Evolutionary conservation across 805 yeast genomes (phyloP).

Genomic region (Cephaloascus albidus): DNA sequence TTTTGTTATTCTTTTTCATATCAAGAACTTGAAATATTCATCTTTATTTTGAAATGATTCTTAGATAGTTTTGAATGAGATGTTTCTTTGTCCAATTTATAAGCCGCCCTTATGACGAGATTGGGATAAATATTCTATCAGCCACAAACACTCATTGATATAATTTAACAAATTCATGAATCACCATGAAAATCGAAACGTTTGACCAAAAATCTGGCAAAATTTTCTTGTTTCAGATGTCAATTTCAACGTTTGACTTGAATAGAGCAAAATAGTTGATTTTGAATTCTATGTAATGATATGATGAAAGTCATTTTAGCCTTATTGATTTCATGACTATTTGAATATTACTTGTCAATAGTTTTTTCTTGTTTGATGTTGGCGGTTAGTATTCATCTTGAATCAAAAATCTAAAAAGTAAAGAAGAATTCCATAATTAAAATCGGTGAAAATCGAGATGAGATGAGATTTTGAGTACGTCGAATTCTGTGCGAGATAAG

Average conservation of each 20-base stretch:
- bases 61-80: not conserved
- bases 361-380: too few species aligned
- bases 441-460: too few species aligned
- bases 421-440: not conserved
- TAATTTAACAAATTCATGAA: not conserved
- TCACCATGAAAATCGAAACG: not conserved
- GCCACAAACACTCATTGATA: not conserved
- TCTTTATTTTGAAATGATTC: not conserved
- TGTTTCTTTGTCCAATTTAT: too few species aligned
- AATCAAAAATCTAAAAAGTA: not conserved
- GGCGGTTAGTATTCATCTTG: too few species aligned
- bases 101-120: too few species aligned
- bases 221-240: too few species aligned
- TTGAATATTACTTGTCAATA: too few species aligned
- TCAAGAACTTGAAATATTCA: not conserved
- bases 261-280: not conserved
- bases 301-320: not conserved
- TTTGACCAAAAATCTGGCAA: not conserved
- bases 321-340: too few species aligned
- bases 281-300: not conserved
- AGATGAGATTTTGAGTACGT: not conserved
- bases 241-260: too few species aligned
- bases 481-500: not conserved
- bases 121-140: too few species aligned
- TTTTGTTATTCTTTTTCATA: not conserved